These are phyloP conservation scores for Ustilago esculenta DNA, from an alignment of 1,284 basidiomycete species.

Conservation along the genomic window DNA sequence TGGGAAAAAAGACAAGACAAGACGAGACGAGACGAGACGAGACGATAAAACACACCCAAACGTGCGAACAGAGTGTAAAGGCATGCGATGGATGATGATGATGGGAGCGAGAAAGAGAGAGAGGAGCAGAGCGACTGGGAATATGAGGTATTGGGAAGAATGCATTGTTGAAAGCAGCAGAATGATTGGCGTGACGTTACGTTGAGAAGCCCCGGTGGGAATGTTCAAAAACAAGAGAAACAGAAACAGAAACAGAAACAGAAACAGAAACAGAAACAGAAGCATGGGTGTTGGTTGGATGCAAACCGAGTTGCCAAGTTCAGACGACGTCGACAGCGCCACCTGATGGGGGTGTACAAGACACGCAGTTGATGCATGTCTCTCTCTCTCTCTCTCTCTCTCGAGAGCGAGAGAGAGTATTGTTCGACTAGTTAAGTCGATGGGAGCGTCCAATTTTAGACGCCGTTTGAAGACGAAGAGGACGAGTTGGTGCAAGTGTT, in stretches of 20 bases:
- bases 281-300: constrained; percentile 3
- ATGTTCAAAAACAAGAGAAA: constrained; percentile 31
- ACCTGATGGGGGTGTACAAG: too few species aligned
- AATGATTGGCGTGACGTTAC: constrained; percentile 44
- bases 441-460: too few species aligned
- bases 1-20: background rate
- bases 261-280: too few species aligned
- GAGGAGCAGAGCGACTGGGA: constrained; percentile 9
- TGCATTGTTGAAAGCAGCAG: constrained; percentile 51
- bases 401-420: too few species aligned
- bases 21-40: too few species aligned
- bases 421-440: too few species aligned
- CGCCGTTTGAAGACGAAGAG: constrained; percentile 33
- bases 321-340: too few species aligned
- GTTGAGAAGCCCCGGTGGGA: constrained; percentile 41
- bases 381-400: too few species aligned
- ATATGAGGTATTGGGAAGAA: constrained; percentile 33
- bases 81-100: constrained; percentile 9
- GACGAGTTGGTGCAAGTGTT: constrained; percentile 18
- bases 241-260: too few species aligned
- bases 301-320: too few species aligned
- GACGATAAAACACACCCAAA: too few species aligned
- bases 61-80: constrained; percentile 17
- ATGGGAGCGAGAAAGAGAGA: too few species aligned
- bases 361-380: constrained; percentile 44